phyloP scores from a whole-genome alignment of 352 stramenopile species.

The Phytophthora vignae region DNA sequence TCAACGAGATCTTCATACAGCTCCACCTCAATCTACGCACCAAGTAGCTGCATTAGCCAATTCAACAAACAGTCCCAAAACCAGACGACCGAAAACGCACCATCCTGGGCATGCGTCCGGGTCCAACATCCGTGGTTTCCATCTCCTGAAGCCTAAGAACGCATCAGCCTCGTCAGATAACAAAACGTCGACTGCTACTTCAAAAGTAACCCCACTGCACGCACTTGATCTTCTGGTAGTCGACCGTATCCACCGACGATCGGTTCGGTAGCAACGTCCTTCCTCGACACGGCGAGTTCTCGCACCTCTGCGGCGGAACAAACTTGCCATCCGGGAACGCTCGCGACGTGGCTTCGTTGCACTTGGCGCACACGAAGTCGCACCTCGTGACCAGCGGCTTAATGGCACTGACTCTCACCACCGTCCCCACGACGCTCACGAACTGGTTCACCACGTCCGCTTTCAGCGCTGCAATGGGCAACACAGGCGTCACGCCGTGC shows the following conservation, averaged over 20 bases:
- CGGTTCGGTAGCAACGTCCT: slow-evolving; percentile 82
- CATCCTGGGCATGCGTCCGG: slow-evolving; percentile 91
- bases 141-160: slow-evolving; percentile 87
- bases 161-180: slow-evolving; percentile 53
- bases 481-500: slow-evolving; percentile 68
- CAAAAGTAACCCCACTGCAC: slow-evolving; percentile 11
- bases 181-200: slow-evolving; percentile 30
- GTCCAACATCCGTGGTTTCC: slow-evolving; percentile 87
- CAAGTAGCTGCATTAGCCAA: background rate
- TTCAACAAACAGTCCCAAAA: background rate
- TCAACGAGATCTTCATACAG: slow-evolving; percentile 95
- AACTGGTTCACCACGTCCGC: slow-evolving; percentile 83
- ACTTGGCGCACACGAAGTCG: slow-evolving; percentile 89
- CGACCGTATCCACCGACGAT: slow-evolving; percentile 87
- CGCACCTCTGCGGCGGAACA: slow-evolving; percentile 66
- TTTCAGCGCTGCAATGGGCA: slow-evolving; percentile 78
- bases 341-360: slow-evolving; percentile 69
- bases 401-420: slow-evolving; percentile 87
- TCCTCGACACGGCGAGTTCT: slow-evolving; percentile 66
- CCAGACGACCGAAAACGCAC: slow-evolving; percentile 19
- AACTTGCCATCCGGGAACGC: slow-evolving; percentile 89
- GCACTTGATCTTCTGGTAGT: slow-evolving; percentile 92
- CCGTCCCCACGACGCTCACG: slow-evolving; percentile 73
- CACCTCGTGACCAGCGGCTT: slow-evolving; percentile 87
- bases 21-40: slow-evolving; percentile 87